Base-by-base conservation (phyloP, 2,329 filamentous ascomycete genomes). In the Fusarium penzigii region DNA sequence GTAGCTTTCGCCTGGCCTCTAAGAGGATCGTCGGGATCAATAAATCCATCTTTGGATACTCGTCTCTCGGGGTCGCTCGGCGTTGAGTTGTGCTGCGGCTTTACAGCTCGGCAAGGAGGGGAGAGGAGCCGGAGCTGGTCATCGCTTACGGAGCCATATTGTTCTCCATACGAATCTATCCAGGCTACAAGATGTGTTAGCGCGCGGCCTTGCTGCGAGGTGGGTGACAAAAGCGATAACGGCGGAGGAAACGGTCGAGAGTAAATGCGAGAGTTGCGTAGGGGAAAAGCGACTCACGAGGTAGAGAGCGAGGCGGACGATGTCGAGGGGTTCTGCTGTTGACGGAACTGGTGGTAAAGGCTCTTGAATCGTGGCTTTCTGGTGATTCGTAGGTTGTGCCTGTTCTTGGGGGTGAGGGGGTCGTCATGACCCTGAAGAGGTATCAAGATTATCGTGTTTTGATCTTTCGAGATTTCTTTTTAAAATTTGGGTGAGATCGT, bases 21-120 rank as follows among this genome's bases (percentile, higher is more conserved):
- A 6, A 68, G 59, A 25, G 71, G 70, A 46, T 78, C 74, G 6
- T 72, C 68, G 49, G 64, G 72, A 57, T 74, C 71, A 49, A 79
- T 65, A 51, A 73, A 81, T 17, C 78, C 78, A 63, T 81, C 78
- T 46, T 69, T 70, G 6, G 78, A 81, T 11, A 80, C 68, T 41
- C 78, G 73, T 36, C 75, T 68, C 32, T 72, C 65, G 13, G 68
- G 65, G 29, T 74, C 68, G 52, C 66, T 64, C 17, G 76, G 75
- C 2, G 68, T 64, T 36, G 71, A 70, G 55, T 79, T 78, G 61
- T 75, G 75, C 13, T 76, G 72, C 4, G 75, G 68, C 13, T 63
- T 67, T 8, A 71, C 64, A 20, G 73, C 63, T n/a, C 70, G 70
- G 2, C 65, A 63, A 2, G 77, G 78, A 25, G 69, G 68, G 42